Base-by-base conservation (phyloP, 106 monocot species). In the Acorus gramineus region DNA sequence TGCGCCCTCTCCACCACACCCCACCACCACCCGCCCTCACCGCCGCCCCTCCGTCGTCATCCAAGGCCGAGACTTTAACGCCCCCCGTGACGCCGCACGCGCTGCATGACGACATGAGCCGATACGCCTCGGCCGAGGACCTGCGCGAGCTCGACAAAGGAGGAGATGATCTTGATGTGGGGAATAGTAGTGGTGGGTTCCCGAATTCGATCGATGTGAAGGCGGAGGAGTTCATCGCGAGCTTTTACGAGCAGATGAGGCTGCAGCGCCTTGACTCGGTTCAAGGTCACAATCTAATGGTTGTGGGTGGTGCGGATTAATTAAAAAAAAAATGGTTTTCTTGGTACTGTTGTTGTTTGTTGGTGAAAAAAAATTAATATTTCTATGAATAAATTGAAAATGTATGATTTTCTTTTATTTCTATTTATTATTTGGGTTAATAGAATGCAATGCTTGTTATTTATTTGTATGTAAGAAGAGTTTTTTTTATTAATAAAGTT, bases 161-260 rank as follows among this genome's bases (percentile, higher is more conserved):
- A 8, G 52, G 44, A 7, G 54, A 55, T 8, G 55, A 66, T 9
- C 55, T 55, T 4, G 43, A 10, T n/a, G 53, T 11, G 6, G 44
- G 6, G 2, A 55, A 52, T 11, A 6, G 7, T 4, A 53, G 42
- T 4, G 53, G 46, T 5, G 55, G 54, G 4, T 7, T 8, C 11
- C 54, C 55, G 4, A 54, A 66, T 51, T 10, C 13, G 42, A 66
- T 66, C 44, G 66, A 66, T 46, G 7, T 66, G 55, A 51, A 55
- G 44, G 66, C 66, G 2, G 66, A 66, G 66, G 55, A 66, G 43
- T 66, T 66, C 44, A 66, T 66, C 55, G 44, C 44, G 5, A 66
- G 55, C 2, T 66, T 66, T 46, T 66, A 66, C 11, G 55, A 66
- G 54, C 66, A 66, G 55, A 55, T 66, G 12, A 54, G 66, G 44